Evolutionary conservation across 2,329 filamentous ascomycete species (phyloP).

Genomic region (Pseudocercospora musae): DNA sequence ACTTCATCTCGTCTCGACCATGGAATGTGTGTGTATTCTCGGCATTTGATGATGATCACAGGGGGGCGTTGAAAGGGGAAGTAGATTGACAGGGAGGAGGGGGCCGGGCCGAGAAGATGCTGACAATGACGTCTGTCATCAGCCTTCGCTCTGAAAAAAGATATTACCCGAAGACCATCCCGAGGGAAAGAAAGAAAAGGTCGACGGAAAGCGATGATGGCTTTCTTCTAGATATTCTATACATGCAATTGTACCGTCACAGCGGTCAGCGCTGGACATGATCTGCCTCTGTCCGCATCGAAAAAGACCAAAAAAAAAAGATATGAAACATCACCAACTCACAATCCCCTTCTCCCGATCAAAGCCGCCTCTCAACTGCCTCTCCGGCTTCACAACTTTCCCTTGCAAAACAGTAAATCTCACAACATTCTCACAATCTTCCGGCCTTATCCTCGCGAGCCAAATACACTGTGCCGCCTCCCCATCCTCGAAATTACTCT

Average conservation of each 20-base stretch:
- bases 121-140: not conserved
- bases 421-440: constrained; percentile 91
- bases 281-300: no score
- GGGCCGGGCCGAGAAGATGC: not conserved
- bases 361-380: constrained; percentile 85
- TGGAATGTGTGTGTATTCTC: no score
- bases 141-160: not conserved
- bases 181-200: not conserved
- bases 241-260: not conserved
- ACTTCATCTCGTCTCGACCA: not conserved
- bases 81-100: not conserved
- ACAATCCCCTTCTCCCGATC: constrained; percentile 74
- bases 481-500: constrained; percentile 40
- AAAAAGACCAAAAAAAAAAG: no score
- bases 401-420: constrained; percentile 86
- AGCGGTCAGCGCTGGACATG: not conserved
- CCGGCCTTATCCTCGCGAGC: constrained; percentile 78
- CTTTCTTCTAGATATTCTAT: not conserved
- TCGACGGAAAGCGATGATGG: not conserved
- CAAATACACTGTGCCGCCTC: constrained; percentile 84
- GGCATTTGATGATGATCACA: not conserved
- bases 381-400: constrained; percentile 86
- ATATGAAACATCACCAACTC: constrained; percentile 70
- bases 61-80: not conserved
- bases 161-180: not conserved